phyloP scores from a whole-genome alignment of 1,284 basidiomycete species.

The Trichosporon sp. region DNA sequence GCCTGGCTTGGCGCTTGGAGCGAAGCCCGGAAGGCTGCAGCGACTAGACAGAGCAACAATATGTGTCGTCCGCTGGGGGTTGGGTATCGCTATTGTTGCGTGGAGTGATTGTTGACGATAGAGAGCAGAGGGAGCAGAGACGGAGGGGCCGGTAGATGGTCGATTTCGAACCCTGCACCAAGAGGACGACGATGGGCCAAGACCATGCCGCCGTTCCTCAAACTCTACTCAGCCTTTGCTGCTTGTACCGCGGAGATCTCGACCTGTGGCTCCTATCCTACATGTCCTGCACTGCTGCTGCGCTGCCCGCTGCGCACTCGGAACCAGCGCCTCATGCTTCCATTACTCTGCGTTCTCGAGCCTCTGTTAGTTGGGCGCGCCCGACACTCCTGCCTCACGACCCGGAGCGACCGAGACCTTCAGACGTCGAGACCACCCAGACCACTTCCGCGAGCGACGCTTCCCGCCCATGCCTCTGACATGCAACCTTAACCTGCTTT shows the following conservation, averaged over 20 bases:
- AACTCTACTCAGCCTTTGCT: no score
- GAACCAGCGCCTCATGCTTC: not conserved
- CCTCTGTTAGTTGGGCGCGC: no score
- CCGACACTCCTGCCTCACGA: not conserved
- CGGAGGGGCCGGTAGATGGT: no score
- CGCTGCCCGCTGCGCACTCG: not conserved
- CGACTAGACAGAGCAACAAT: no score
- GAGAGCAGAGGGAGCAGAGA: no score
- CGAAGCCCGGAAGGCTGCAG: no score
- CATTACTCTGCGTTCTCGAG: not conserved
- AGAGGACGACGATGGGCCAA: no score
- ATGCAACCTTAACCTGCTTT: slow-evolving; percentile 1
- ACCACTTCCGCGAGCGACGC: not conserved
- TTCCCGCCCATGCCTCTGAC: not conserved
- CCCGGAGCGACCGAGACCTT: not conserved
- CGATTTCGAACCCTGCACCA: not conserved
- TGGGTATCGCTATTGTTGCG: no score
- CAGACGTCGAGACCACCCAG: not conserved
- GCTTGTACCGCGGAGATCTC: not conserved
- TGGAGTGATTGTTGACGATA: no score
- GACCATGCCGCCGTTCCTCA: no score
- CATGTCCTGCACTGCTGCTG: not conserved
- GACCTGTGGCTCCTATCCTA: not conserved
- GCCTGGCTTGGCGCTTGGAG: no score
- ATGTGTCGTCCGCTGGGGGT: no score